Base-by-base conservation (phyloP, 306 rosid species). In the Pyrus bretschneideri region DNA sequence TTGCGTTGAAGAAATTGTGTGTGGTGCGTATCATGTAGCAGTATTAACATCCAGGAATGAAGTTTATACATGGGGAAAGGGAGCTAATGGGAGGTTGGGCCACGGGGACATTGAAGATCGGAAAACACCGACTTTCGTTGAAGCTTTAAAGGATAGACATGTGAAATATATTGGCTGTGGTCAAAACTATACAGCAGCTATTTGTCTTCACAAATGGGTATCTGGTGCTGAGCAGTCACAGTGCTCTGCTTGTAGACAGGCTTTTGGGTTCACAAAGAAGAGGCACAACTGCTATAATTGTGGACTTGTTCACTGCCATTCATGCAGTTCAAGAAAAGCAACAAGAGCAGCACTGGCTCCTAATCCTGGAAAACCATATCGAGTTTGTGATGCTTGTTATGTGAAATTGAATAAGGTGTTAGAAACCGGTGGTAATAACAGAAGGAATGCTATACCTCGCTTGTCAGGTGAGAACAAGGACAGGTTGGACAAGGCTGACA, bases 61-160 rank as follows among this genome's bases (percentile, higher is more conserved):
- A 87, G 97, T 96, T 85, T 96, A 83, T 84, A 96, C 99, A 4
- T 96, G 99, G 99, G 99, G 99, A 67, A 96, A 96, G 86, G 99
- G 99, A 77, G 96, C 97, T 73, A 96, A 92, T 85, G 99, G 99
- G 79, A 91, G 99, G 84, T 85, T 96, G 84, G 99, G 99, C 78
- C 99, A 96, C 73, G 99, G 99, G 40, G 99, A 95, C 77, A 29
- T 90, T 73, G 99, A 92, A 87, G 99, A 96, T 96, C 85, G 97
- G 54, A 96, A 96, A 79, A 64, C 80, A n/a, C 97, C 99, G 6
- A 86, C 91, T 13, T 54, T 96, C 70, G 97, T 96, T 69, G 99
- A 96, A 84, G 96, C 91, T 21, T 86, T 96, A 79, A 96, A 88
- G 81, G 99, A 96, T 68, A 86, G 93, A 79, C 97, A 91, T 83